Base-by-base conservation (phyloP, 116 monocot genomes). In the Posidonia oceanica region DNA sequence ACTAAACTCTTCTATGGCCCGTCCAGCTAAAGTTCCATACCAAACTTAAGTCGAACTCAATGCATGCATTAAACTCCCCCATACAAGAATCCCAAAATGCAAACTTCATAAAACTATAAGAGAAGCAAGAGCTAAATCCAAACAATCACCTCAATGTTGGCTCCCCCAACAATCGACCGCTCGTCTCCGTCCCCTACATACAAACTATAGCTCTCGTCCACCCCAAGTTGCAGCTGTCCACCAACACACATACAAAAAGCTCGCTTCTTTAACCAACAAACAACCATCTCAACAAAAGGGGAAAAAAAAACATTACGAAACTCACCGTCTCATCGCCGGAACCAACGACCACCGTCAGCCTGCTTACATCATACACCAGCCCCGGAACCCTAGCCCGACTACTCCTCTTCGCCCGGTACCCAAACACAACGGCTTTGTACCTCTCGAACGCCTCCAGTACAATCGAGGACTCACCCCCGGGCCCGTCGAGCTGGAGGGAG, bases 171-270 rank as follows among this genome's bases (percentile, higher is more conserved):
- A 29, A 99, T 84, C 3, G 90, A 86, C 63, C 48, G 41, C 52
- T 69, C 71, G 48, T 69, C 74, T 62, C 61, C 66, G 23, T 60
- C 59, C 36, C 67, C 79, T 13, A 99, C 75, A 68, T 76, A 86
- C 52, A 99, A 68, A 15, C n/a, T 63, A 62, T 99, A 99, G 52
- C 84, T 93, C 81, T 99, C 99, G 52, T 99, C 90, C 79, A 90
- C 93, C 0, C 99, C 93, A 23, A 88, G 76, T 48, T 86, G 72
- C 61, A 99, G 86, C 99, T 99, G 69, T n/a, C 39, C 36, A 54
- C 36, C 60, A 70, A 70, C 69, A 38, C 42, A 59, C 17, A 61
- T 55, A 72, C 67, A 20, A 8, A n/a, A 66, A 54, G 14, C 39
- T 29, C 22, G 21, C 55, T 70, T 29, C 21, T 52, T 57, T 22